Evolutionary conservation across 148 eudicot genomes (phyloP), one percentile per base, ranked within the genome.

Genomic region (Camellia japonica): DNA sequence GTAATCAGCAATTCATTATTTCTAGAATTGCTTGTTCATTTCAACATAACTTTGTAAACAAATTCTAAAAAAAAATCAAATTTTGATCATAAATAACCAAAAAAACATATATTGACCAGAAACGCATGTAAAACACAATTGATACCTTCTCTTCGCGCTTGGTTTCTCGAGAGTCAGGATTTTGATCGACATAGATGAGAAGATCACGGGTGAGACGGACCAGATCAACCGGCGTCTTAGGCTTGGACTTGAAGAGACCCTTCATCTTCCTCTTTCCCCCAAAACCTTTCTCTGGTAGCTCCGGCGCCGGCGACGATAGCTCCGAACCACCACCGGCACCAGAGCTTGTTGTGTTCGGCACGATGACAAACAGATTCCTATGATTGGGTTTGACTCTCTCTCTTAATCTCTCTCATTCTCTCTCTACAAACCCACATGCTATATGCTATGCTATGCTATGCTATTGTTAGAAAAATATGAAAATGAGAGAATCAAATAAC

Each of bases 61-160:
- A 77, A 16, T 20, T n/a, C 15, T 3, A 16, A 30, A 77, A 65
- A 77, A 65, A 77, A 0, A 20, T 19, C 13, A 20, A 72, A 52
- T 20, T 52, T 52, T 49, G 15, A n/a, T 43, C 78, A 59, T 18
- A 60, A 18, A 16, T 60, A 2, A 60, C 41, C 61, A 54, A 69
- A 0, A 7, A 43, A 16, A 38, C 15, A 43, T 49, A 12, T 14
- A 71, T 15, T 13, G 5, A 14, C 30, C 41, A 30, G 44, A 72
- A 58, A 10, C 51, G 18, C 15, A 30, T 16, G 23, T 23, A 42
- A 20, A 2, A 43, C 65, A 42, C 23, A 16, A 41, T 41, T 42
- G 23, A 8, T 2, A 42, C 99, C 99, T 95, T 95, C 55, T 95
- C 97, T 7, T 93, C 97, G 16, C 97, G 97, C 83, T 95, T 95